These are phyloP conservation scores for Scheffersomyces cryptocercus DNA, from an alignment of 1,139 yeast genomes.

Conservation along the genomic window DNA sequence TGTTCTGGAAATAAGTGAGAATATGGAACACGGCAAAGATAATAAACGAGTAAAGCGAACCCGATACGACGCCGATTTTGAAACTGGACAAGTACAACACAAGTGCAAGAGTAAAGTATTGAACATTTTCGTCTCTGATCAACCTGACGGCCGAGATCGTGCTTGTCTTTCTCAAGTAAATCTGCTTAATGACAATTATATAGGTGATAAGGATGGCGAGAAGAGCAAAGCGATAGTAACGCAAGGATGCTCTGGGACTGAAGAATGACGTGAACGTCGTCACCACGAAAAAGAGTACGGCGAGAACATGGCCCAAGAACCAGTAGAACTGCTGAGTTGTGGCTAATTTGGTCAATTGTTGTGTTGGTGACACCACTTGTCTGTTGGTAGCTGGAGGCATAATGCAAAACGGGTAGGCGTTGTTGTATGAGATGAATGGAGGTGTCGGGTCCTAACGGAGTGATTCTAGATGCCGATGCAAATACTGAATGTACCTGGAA, in stretches of 20 bases:
- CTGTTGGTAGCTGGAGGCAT: too few species aligned
- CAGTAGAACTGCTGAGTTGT: slow-evolving; percentile 53
- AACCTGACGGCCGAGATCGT: slow-evolving; percentile 19
- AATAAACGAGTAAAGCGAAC: slow-evolving; percentile 52
- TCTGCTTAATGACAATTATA: slow-evolving; percentile 48
- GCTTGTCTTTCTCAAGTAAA: slow-evolving; percentile 31
- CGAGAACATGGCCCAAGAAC: slow-evolving; percentile 51
- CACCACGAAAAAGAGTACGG: slow-evolving; percentile 34
- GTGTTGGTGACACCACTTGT: too few species aligned
- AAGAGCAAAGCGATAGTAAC: slow-evolving; percentile 39
- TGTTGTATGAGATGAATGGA: too few species aligned
- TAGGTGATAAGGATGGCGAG: slow-evolving; percentile 48
- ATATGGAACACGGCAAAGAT: slow-evolving; percentile 62
- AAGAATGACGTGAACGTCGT: slow-evolving; percentile 36
- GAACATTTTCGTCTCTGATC: slow-evolving; percentile 51
- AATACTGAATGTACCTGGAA: too few species aligned
- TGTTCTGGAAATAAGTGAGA: slow-evolving; percentile 47
- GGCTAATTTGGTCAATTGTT: slow-evolving; percentile 14
- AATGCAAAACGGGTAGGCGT: too few species aligned
- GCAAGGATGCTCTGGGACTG: slow-evolving; percentile 24
- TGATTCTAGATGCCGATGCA: too few species aligned
- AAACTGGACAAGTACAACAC: slow-evolving; percentile 34
- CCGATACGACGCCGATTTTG: slow-evolving; percentile 31
- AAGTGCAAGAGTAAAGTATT: slow-evolving; percentile 46
- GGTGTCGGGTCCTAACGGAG: too few species aligned